Conservation (phyloP, 495 filamentous ascomycete species). For the Neurospora terricola region DNA sequence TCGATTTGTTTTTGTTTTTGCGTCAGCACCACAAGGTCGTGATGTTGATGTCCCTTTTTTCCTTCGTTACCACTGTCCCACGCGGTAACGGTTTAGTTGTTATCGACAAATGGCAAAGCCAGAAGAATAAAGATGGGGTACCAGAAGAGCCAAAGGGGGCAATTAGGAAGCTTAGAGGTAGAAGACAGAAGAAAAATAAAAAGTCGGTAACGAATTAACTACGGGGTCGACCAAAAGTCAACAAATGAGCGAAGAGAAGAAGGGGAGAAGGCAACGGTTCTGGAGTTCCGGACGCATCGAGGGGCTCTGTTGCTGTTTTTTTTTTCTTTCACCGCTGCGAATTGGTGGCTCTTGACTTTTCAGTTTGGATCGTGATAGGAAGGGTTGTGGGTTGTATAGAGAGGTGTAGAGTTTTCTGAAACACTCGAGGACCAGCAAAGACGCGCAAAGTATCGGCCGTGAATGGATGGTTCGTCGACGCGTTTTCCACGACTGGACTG, state of each 20-base stretch:
- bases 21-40: slow-evolving; percentile 4
- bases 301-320: slow-evolving; percentile 5
- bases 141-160: not conserved
- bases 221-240: not conserved
- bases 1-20: slow-evolving; percentile 24
- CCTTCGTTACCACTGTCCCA: not conserved
- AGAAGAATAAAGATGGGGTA: not conserved
- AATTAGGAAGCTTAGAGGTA: not conserved
- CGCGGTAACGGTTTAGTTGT: not conserved
- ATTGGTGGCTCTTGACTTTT: not conserved
- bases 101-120: not conserved
- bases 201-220: slow-evolving; percentile 15
- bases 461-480: not conserved
- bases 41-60: not conserved
- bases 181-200: slow-evolving; percentile 13
- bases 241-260: slow-evolving; percentile 23
- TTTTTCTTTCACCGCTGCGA: not conserved
- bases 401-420: not conserved
- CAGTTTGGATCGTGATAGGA: slow-evolving; percentile 2
- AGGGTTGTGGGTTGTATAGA: slow-evolving; percentile 6
- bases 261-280: slow-evolving; percentile 14
- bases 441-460: not conserved
- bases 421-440: not conserved
- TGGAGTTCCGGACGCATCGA: slow-evolving; percentile 20
- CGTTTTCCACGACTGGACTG: not conserved